Percentiles rank a stretch among this genome's conserved stretches.
These are phyloP conservation scores for Solanum sparsipilum DNA, from an alignment of 257 asterid species.

Conservation along the genomic window DNA sequence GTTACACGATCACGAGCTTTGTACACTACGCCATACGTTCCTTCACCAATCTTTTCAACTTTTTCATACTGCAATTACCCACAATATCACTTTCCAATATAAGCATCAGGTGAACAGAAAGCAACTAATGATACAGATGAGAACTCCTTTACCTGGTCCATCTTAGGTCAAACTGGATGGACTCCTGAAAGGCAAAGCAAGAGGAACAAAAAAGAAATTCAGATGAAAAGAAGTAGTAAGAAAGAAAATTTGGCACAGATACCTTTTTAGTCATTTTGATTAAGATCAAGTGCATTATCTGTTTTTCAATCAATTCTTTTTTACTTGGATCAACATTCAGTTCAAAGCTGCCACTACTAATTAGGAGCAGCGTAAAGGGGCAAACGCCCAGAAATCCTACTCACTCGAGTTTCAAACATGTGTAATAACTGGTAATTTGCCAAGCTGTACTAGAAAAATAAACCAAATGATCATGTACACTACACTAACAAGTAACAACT, in stretches of 20 bases:
- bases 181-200: conserved; percentile 9
- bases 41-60: conserved; percentile 97
- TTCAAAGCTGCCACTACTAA: neutral
- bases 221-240: neutral
- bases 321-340: neutral
- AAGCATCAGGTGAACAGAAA: neutral
- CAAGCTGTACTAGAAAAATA: neutral
- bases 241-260: neutral
- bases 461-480: neutral
- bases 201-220: neutral
- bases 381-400: neutral
- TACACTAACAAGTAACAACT: neutral
- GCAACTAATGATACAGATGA: neutral
- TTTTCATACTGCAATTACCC: conserved; percentile 62
- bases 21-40: conserved; percentile 95
- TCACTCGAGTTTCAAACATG: neutral
- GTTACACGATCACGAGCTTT: conserved; percentile 85
- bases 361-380: neutral
- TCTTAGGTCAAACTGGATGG: conserved; percentile 19
- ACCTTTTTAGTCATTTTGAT: neutral
- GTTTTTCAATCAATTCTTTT: neutral
- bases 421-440: neutral
- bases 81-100: conserved; percentile 3
- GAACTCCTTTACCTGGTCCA: conserved; percentile 67
- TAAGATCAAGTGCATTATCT: neutral